These are phyloP conservation scores for Plenodomus tracheiphilus DNA, from an alignment of 2,329 filamentous ascomycete species.

Conservation along the genomic window DNA sequence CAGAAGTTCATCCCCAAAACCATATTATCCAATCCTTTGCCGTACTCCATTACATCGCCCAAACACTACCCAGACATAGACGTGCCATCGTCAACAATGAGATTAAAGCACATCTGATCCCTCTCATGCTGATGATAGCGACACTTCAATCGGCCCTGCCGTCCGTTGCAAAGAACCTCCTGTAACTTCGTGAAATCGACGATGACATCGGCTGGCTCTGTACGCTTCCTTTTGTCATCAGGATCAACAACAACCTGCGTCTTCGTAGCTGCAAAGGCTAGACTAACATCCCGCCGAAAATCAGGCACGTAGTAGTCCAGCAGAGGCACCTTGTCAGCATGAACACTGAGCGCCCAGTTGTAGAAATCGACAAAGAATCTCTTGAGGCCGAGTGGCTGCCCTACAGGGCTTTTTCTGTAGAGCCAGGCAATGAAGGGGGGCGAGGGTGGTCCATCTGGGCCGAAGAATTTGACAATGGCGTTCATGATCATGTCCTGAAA, in stretches of 20 bases:
- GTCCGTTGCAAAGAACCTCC: not conserved
- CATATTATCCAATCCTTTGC: no score
- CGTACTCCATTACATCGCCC: no score
- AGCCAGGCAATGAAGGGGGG: not conserved
- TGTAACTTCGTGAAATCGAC: not conserved
- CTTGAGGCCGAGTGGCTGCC: not conserved
- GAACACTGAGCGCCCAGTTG: not conserved
- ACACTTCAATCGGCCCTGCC: not conserved
- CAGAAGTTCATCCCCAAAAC: no score
- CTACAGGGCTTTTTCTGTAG: not conserved
- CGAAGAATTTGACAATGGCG: not conserved
- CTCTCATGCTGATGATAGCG: slow-evolving; percentile 1
- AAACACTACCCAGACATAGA: not conserved
- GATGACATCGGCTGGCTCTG: not conserved
- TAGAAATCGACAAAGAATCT: not conserved
- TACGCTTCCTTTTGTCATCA: not conserved
- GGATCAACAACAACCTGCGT: not conserved
- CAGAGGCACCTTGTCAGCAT: not conserved
- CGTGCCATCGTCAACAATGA: not conserved
- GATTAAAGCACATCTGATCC: not conserved
- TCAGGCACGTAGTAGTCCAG: not conserved
- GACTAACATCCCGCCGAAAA: not conserved
- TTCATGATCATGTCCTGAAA: not conserved
- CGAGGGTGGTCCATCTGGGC: not conserved
- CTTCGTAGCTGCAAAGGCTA: not conserved